These are phyloP conservation scores for Phytophthora tubulina DNA, from an alignment of 352 stramenopile species.

Conservation along the genomic window DNA sequence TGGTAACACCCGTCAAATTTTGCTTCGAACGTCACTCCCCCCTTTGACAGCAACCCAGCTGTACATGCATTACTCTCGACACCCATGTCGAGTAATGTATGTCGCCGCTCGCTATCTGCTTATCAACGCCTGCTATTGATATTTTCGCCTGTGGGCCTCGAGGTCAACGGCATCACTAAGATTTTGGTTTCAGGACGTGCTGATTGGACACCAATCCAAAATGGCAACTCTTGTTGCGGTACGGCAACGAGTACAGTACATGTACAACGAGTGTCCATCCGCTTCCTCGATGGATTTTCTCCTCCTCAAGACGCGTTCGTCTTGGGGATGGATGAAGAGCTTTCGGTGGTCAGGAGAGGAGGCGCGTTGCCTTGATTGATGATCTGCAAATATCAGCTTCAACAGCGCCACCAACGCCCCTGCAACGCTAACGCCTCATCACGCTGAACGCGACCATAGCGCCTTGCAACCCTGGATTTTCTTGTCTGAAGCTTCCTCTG, in stretches of 20 bases:
- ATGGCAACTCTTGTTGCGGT: conserved; percentile 2
- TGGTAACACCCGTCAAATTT: conserved; percentile 31
- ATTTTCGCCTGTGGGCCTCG: conserved; percentile 2
- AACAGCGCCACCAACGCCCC: conserved; percentile 5
- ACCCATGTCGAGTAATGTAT: conserved; percentile 23
- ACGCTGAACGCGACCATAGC: neutral
- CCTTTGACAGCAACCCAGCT: conserved; percentile 4
- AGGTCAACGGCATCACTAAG: neutral
- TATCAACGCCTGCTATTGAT: neutral
- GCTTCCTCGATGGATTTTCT: conserved; percentile 22
- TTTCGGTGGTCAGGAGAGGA: conserved; percentile 15
- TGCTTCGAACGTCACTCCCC: conserved; percentile 12
- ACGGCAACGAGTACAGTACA: conserved; percentile 19
- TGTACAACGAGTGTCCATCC: conserved; percentile 10
- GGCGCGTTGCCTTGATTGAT: conserved; percentile 25
- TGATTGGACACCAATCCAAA: neutral
- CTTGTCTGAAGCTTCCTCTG: conserved; percentile 15
- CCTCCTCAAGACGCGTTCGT: conserved; percentile 4
- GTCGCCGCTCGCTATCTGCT: conserved; percentile 8
- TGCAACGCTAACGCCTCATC: neutral
- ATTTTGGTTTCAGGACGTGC: neutral
- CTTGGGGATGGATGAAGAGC: conserved; percentile 2
- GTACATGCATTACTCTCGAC: too few species aligned
- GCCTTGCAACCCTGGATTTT: conserved; percentile 25
- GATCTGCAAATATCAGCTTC: conserved; percentile 15